phyloP scores from a whole-genome alignment of 2,329 filamentous ascomycete genomes.

The Fusarium protoensiforme region DNA sequence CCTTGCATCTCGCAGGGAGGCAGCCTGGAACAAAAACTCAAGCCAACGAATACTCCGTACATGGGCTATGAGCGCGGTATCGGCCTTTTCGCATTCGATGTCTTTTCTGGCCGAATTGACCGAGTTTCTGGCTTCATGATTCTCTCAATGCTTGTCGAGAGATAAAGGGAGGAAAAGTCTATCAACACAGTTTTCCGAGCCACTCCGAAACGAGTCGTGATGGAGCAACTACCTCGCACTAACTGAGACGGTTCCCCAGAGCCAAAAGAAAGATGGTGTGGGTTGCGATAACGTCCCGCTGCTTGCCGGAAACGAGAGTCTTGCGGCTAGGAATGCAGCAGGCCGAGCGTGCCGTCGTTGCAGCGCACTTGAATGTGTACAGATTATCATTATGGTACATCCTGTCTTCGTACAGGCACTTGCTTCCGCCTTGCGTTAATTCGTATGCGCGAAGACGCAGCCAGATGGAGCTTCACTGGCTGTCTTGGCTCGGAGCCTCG shows the following conservation, averaged over 20 bases:
- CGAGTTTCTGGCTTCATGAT: not conserved
- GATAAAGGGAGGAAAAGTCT: not conserved
- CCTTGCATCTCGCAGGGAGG: conserved; percentile 24
- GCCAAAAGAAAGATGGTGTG: conserved; percentile 24
- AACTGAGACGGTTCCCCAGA: conserved; percentile 3
- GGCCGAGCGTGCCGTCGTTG: not conserved
- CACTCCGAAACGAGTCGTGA: not conserved
- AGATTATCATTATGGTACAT: not conserved
- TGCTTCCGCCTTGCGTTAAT: not conserved
- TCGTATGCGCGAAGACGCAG: conserved; percentile 12
- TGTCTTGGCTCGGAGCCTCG: conserved; percentile 25
- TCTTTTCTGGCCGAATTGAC: conserved; percentile 15
- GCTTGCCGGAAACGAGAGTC: not conserved
- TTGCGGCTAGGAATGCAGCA: not conserved
- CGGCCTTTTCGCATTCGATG: conserved; percentile 13
- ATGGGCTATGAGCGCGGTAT: conserved; percentile 21
- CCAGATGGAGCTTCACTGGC: conserved; percentile 4
- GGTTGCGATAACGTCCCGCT: conserved; percentile 5
- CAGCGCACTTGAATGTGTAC: not conserved
- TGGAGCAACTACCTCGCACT: conserved; percentile 7
- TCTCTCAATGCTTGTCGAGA: not conserved
- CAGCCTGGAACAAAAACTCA: conserved; percentile 6
- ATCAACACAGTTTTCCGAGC: conserved; percentile 5
- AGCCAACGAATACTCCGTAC: conserved; percentile 7
- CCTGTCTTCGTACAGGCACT: not conserved